Base-by-base conservation (phyloP, 257 asterid species). In the Plantago major region DNA sequence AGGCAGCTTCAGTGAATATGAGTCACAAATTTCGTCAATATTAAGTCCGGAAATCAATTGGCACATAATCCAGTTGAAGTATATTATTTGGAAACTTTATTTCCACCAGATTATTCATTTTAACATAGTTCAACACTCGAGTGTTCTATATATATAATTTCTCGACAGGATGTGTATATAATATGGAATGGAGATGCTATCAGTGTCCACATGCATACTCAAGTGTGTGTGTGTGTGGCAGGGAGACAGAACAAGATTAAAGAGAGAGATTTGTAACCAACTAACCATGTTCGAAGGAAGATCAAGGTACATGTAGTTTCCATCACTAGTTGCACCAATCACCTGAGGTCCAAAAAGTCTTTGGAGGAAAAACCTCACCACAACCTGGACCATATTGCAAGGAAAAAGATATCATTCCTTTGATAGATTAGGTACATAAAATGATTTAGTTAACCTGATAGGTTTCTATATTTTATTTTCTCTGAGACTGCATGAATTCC, bases 231-330 rank as follows among this genome's bases (percentile, higher is more conserved):
- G 40, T 33, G 7, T 33, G 40, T 1, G 40, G 40, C 40, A 33
- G 40, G 8, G 40, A 33, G 6, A 7, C 40, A 33, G 40, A 33
- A 3, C 40, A 33, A 33, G 40, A 33, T 22, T 1, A 42, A 10
- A 16, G 61, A 42, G 65, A 44, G 59, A 60, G 75, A 69, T 38
- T 76, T 48, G 64, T 53, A 67, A 65, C 74, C 60, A 71, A 44
- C 66, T n/a, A 18, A 93, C 99, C 97, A 93, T 83, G 58, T 93
- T 93, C 8, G 94, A 74, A 63, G 96, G 92, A 76, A 93, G 96
- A 72, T 93, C 97, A 18, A 67, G 88, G 77, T 89, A 87, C 88
- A 89, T 85, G 70, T 81, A 87, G 76, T 77, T 81, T 38, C 55
- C 70, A 55, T 89, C 90, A 75, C 86, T 82, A 18, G 95, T 89